Evolutionary conservation across 345 rosid species (phyloP).

Genomic region (Erodium maritimum): DNA sequence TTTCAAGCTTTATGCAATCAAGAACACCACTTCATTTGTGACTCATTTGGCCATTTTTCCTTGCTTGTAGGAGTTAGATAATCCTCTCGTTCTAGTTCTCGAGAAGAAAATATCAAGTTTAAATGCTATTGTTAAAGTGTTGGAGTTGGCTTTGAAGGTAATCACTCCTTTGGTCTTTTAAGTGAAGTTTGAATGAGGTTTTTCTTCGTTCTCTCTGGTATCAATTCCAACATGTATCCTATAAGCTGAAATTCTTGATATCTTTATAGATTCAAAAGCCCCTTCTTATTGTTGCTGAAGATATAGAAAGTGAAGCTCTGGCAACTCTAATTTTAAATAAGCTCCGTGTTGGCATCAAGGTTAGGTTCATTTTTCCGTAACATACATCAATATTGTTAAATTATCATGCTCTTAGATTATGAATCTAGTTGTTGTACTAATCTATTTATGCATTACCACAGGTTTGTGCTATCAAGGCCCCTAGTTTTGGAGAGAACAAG

Average conservation of each 20-base stretch:
- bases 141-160: conserved; percentile 92
- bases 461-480: conserved; percentile 95
- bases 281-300: conserved; percentile 82
- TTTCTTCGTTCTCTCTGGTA: no score
- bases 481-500: conserved; percentile 96
- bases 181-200: neutral
- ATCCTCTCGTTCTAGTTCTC: conserved; percentile 87
- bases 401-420: neutral
- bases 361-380: conserved; percentile 2
- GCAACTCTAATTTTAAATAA: conserved; percentile 81
- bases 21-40: neutral
- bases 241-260: conserved; percentile 4
- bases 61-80: conserved; percentile 68
- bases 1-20: neutral
- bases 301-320: conserved; percentile 85
- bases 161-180: neutral
- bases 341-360: conserved; percentile 98
- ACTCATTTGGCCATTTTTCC: neutral
- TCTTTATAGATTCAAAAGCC: conserved; percentile 71
- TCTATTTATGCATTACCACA: conserved; percentile 11
- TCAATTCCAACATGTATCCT: no score
- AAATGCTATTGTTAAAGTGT: conserved; percentile 68
- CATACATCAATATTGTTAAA: neutral
- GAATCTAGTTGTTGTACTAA: neutral
- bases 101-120: conserved; percentile 89